Conservation (phyloP, 2,329 filamentous ascomycete species). For the Ceratocystis ficicola region DNA sequence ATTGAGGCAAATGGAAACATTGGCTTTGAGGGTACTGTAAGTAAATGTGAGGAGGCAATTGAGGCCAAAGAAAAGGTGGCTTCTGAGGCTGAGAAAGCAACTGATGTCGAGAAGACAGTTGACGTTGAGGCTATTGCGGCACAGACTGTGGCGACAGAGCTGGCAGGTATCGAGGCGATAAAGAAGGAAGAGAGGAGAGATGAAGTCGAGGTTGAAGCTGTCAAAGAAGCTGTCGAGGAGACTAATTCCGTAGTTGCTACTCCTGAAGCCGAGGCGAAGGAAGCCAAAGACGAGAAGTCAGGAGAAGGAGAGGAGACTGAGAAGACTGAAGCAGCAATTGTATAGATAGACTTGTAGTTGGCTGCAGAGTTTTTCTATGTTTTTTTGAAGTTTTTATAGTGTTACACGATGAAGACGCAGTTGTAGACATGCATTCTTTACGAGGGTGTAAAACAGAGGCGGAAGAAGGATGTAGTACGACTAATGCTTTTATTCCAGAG, state of each 20-base stretch:
- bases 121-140: slow-evolving; percentile 8
- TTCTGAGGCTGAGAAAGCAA: background rate
- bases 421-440: too few species aligned
- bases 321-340: background rate
- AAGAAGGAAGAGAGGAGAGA: background rate
- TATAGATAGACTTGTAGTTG: slow-evolving; percentile 3
- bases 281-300: background rate
- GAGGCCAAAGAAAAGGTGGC: background rate
- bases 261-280: background rate
- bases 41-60: background rate
- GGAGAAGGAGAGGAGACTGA: background rate
- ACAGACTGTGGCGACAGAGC: background rate
- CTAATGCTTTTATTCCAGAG: too few species aligned
- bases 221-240: background rate
- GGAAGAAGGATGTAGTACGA: too few species aligned
- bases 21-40: slow-evolving; percentile 32
- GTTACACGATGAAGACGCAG: too few species aligned
- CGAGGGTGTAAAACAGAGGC: too few species aligned
- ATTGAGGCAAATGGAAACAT: slow-evolving; percentile 40
- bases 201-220: background rate
- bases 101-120: background rate
- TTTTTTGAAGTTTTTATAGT: too few species aligned
- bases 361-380: too few species aligned
- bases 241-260: background rate
- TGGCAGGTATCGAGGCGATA: background rate